phyloP scores from a whole-genome alignment of 2,329 filamentous ascomycete species.

The Fusarium oligoseptatum region DNA sequence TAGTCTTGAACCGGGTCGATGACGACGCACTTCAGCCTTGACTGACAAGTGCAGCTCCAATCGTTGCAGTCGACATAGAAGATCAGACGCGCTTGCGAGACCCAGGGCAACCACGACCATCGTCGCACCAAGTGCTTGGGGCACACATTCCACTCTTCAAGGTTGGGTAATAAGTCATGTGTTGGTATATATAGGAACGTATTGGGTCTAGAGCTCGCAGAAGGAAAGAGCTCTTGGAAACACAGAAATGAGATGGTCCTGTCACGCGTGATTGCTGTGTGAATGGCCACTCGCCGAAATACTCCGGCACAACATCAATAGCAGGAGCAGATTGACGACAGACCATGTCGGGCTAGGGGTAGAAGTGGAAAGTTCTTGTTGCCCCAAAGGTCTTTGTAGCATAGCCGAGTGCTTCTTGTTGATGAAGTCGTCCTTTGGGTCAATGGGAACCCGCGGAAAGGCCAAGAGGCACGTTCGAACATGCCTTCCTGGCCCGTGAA shows the following conservation, averaged over 20 bases:
- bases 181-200: background rate
- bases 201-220: background rate
- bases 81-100: background rate
- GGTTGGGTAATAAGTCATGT: background rate
- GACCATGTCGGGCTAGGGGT: background rate
- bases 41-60: background rate
- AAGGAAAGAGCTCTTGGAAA: background rate
- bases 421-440: background rate
- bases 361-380: background rate
- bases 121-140: background rate
- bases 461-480: conserved; percentile 34
- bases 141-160: background rate
- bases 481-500: conserved; percentile 18
- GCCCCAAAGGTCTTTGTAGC: background rate
- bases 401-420: background rate
- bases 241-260: background rate
- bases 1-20: background rate
- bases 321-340: no score
- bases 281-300: background rate
- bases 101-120: background rate
- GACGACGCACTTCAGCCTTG: background rate
- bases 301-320: background rate
- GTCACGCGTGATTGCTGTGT: background rate
- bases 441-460: background rate
- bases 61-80: background rate